These are phyloP conservation scores for Neostapfia colusana DNA, from an alignment of 176 grass and related monocot species.

Conservation along the genomic window DNA sequence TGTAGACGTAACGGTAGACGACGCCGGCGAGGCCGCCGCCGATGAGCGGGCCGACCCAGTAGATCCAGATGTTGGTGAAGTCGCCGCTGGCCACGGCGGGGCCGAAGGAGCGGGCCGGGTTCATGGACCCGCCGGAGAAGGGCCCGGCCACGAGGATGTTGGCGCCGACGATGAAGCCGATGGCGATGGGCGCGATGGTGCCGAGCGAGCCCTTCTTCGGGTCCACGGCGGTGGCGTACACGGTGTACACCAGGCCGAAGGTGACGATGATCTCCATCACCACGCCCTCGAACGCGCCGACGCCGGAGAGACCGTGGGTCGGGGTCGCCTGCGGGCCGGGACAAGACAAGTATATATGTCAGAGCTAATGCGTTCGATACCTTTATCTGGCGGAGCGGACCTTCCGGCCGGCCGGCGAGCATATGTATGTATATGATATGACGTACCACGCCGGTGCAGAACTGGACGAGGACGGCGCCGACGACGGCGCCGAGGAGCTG, in stretches of 20 bases:
- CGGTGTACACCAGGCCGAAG: conserved; percentile 76
- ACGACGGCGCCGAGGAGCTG: conserved; percentile 73
- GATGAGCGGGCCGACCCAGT: conserved; percentile 60
- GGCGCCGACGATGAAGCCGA: conserved; percentile 65
- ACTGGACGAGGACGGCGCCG: conserved; percentile 61
- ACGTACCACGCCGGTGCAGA: conserved; percentile 57
- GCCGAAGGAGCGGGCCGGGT: conserved; percentile 62
- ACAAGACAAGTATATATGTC: too few relatives aligned
- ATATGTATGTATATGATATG: too few relatives aligned
- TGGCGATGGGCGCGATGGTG: conserved; percentile 65
- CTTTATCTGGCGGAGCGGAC: too few relatives aligned
- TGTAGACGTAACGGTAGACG: conserved; percentile 55
- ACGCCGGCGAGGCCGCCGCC: conserved; percentile 58
- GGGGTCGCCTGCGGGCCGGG: conserved; percentile 69
- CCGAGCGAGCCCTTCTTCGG: conserved; percentile 72
- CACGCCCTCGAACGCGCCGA: conserved; percentile 61
- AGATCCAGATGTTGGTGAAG: conserved; percentile 56
- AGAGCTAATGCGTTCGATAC: too few relatives aligned
- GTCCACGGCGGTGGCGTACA: conserved; percentile 77
- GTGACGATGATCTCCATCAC: conserved; percentile 81
- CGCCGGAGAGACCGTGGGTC: conserved; percentile 60
- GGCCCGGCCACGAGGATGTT: conserved; percentile 63
- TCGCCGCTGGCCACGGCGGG: conserved; percentile 58
- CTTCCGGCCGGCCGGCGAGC: too few relatives aligned
- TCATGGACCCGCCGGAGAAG: conserved; percentile 64